Evolutionary conservation across 306 rosid species (phyloP), one percentile per base, ranked within the genome.

Genomic region (Quercus berberidifolia): DNA sequence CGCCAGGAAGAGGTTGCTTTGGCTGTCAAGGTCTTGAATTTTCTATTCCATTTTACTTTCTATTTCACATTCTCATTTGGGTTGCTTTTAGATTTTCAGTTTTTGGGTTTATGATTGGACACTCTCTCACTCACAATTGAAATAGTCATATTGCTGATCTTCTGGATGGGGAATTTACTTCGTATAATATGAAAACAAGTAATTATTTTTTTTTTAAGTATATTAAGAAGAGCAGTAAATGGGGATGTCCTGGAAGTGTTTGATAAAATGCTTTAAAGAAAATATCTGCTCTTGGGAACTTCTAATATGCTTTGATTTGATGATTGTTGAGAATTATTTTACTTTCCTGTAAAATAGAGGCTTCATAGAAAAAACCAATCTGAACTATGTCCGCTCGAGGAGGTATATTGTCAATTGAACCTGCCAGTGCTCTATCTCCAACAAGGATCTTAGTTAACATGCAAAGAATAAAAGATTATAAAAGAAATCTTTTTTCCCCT

Each of bases 1-100:
- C 97, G 98, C 71, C 99, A 95, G 76, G 94, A 93, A 57, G 93
- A 93, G 82, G 94, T 91, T 74, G 75, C 88, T 85, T 91, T 95
- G 84, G 92, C 98, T 82, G 78, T 88, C 84, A 88, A 74, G 98
- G 99, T 95, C 43, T 68, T 25, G 56, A 41, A 30, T 65, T 52
- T 59, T 71, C 5, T 17, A 46, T 17, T 77, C 46, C 11, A 15
- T 11, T 73, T 4, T 84, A 14, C 68, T 38, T 30, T 76, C 15
- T 49, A 33, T 67, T 76, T 0, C 67, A 69, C 30, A 1, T 67
- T 69, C 49, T 57, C 51, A 31, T 58, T 21, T 51, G 55, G 57
- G 67, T 74, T 56, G 70, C 56, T 79, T 3, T 20, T 43, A 68
- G 17, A 5, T 51, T 49, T 23, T 59, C 17, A 0, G 1, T 23